Percentiles rank a stretch among this genome's conserved stretches.
Conservation (phyloP, 2,329 filamentous ascomycete genomes). For the Waltergamsia citrina region DNA sequence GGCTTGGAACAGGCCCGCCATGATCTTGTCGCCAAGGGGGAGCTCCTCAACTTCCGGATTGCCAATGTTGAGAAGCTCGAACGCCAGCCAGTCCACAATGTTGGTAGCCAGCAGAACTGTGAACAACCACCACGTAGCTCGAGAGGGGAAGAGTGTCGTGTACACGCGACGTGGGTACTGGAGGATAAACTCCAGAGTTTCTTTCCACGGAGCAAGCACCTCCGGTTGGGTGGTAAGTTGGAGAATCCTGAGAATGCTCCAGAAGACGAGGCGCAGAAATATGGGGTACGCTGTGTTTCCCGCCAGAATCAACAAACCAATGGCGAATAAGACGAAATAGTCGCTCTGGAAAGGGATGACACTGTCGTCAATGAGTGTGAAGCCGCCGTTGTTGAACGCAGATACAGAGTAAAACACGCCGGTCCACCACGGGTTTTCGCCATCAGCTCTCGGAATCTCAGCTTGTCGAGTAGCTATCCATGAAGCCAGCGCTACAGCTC, state of each 20-base stretch:
- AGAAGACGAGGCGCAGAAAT: constrained; percentile 51
- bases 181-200: constrained; percentile 43
- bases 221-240: constrained; percentile 24
- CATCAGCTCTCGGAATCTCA: constrained; percentile 39
- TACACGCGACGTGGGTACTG: constrained; percentile 49
- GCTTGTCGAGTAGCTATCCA: constrained; percentile 40
- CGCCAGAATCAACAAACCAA: constrained; percentile 50
- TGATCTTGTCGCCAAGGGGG: constrained; percentile 40
- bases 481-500: constrained; percentile 50
- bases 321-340: constrained; percentile 39
- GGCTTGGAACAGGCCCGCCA: constrained; percentile 59
- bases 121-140: constrained; percentile 57
- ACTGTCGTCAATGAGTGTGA: constrained; percentile 57
- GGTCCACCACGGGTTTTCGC: constrained; percentile 57
- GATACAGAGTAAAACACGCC: constrained; percentile 59
- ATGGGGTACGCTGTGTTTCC: constrained; percentile 59
- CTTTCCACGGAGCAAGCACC: constrained; percentile 28
- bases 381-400: constrained; percentile 64
- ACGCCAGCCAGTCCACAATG: constrained; percentile 53
- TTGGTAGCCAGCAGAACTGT: constrained; percentile 52
- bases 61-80: constrained; percentile 56
- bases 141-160: constrained; percentile 53
- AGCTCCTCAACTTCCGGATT: constrained; percentile 45
- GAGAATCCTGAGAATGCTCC: constrained; percentile 35
- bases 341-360: constrained; percentile 50